Evolutionary conservation across 768 basidiomycete species (phyloP), one percentile per base, ranked within the genome.

Genomic region (Pleurotus cornucopiae): DNA sequence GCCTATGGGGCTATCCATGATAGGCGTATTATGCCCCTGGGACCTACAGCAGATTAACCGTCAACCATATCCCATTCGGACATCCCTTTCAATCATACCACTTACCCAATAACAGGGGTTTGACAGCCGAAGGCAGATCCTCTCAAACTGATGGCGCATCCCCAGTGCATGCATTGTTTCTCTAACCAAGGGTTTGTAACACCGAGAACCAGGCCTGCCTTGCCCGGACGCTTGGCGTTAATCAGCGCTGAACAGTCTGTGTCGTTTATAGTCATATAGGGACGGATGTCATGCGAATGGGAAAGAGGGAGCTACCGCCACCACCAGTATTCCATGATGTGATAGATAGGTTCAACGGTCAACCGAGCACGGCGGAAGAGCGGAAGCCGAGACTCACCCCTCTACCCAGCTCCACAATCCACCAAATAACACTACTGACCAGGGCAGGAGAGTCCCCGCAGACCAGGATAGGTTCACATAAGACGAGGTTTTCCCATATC

Each of bases 251-350:
- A 62, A 60, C 88, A 85, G 58, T 97, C 94, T n/a, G 80, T 80
- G 64, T 98, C 96, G 67, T 98, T 96, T 63, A 99, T 94, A 13
- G 96, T 97, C 61, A 98, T 90, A 69, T 96, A 99, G 0, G 96
- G 96, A 6, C 96, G 81, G 63, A 92, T 83, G 64, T 99, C 95
- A 1, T 83, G 84, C 0, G 87, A 82, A 6, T 83, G 84, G 1
- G 86, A 83, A 5, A 91, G 76, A 3, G 94, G 92, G 26, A 96
- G 85, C 92, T 94, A 44, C 11, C 16, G 30, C 30, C 30, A 34
- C 30, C 30, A 34, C 30, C 30, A 11, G 30, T 20, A 48, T 48
- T 16, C 23, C 23, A 25, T 25, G 23, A 25, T 25, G 5, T 25
- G 23, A 25, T 25, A 6, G 37, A 18, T 37, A 26, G 14, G 57